A percentile compares a stretch with the other conserved stretches of the same genome.
Evolutionary conservation across 164 flowering plant genomes (phyloP).

Genomic region (Stephania yunnanensis): DNA sequence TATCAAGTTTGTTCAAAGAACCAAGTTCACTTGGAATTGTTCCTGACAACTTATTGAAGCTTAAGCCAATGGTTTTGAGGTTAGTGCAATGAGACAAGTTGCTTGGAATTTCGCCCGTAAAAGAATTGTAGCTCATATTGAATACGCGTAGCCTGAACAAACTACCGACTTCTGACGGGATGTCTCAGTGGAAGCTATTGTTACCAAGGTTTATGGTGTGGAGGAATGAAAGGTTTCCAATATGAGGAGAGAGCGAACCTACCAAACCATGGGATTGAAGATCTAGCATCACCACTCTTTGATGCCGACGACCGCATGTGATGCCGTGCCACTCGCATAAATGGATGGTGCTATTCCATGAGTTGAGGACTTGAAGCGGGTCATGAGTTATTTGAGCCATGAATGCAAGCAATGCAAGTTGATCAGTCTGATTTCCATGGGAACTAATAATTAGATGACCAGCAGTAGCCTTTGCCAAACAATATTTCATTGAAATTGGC

Average conservation of each 20-base stretch:
- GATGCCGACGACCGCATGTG: neutral
- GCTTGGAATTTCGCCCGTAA: too few species aligned
- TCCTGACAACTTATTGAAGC: too few species aligned
- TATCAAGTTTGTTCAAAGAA: too few species aligned
- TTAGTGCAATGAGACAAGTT: too few species aligned
- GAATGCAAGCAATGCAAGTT: conserved; percentile 6
- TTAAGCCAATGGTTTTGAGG: neutral
- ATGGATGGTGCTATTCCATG: conserved; percentile 16
- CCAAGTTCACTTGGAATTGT: too few species aligned
- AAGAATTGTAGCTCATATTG: too few species aligned
- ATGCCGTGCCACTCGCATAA: conserved; percentile 18
- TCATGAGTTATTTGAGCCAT: neutral
- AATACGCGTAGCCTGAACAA: too few species aligned
- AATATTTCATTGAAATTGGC: too few species aligned
- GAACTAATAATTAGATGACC: too few species aligned
- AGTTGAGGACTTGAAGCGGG: neutral
- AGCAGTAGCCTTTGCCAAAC: too few species aligned
- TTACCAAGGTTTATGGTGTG: neutral
- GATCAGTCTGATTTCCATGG: conserved; percentile 9
- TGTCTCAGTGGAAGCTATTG: neutral
- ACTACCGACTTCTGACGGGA: too few species aligned
- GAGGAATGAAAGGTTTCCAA: conserved; percentile 5
- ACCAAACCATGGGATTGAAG: neutral
- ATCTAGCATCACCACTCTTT: neutral
- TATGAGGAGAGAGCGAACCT: too few species aligned